Percentiles rank a stretch among this genome's conserved stretches.
Conservation (phyloP, 495 filamentous ascomycete genomes). For the Neurospora discreta region DNA sequence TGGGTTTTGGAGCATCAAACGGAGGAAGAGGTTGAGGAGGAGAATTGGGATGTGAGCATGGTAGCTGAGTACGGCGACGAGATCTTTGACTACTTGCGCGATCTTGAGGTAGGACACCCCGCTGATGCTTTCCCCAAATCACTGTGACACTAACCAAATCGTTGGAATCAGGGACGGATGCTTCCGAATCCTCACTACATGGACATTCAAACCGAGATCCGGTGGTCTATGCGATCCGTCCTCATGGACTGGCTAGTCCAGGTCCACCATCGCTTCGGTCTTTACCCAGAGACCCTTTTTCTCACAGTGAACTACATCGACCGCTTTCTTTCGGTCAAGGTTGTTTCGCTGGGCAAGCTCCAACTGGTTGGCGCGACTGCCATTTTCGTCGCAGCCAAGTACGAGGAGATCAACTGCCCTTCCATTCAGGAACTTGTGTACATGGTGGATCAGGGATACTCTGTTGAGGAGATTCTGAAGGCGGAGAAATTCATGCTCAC, state of each 20-base stretch:
- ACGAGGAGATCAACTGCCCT: constrained; percentile 95
- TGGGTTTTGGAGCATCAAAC: constrained; percentile 49
- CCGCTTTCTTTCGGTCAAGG: constrained; percentile 87
- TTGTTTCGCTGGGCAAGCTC: constrained; percentile 87
- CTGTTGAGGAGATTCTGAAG: constrained; percentile 84
- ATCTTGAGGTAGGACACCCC: constrained; percentile 63
- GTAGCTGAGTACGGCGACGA: constrained; percentile 93
- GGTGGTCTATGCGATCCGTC: constrained; percentile 97
- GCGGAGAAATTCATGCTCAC: constrained; percentile 96
- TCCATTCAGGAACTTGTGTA: constrained; percentile 91
- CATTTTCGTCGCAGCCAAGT: constrained; percentile 92
- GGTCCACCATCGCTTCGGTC: constrained; percentile 80
- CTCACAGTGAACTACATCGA: constrained; percentile 92
- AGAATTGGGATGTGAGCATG: constrained; percentile 92
- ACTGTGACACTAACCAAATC: constrained; percentile 10
- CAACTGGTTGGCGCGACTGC: constrained; percentile 95
- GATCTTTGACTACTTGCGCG: constrained; percentile 83
- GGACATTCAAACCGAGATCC: constrained; percentile 92
- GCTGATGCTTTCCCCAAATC: background rate
- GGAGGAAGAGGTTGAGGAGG: constrained; percentile 63
- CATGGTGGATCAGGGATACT: constrained; percentile 94
- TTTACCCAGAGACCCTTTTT: constrained; percentile 91
- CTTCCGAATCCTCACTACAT: constrained; percentile 86
- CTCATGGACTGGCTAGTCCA: constrained; percentile 98
- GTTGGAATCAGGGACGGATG: constrained; percentile 51